Conservation (phyloP, 208 protist genomes). For the Willaertia magna region DNA sequence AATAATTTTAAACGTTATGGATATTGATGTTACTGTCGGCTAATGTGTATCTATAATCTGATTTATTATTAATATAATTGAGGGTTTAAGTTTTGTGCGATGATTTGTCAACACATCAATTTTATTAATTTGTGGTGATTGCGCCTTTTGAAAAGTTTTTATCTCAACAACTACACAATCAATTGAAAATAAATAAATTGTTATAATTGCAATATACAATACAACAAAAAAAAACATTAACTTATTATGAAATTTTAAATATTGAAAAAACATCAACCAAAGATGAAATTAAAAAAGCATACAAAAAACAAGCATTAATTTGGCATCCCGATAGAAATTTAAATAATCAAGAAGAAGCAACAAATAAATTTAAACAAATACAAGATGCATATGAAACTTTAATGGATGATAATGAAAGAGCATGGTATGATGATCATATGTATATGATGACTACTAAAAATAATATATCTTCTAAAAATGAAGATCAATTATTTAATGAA, state of each 20-base stretch:
- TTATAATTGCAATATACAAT: too few species aligned
- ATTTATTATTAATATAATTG: too few species aligned
- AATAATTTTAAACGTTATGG: too few species aligned
- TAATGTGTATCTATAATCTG: too few species aligned
- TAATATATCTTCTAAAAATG: background rate
- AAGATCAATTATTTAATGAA: background rate
- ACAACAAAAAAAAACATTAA: too few species aligned
- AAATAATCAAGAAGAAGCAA: slow-evolving; percentile 41
- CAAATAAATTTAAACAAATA: slow-evolving; percentile 12
- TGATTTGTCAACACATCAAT: too few species aligned
- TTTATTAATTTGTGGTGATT: too few species aligned
- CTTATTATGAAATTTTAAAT: slow-evolving; percentile 59
- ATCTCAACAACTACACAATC: too few species aligned
- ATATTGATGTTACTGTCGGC: too few species aligned
- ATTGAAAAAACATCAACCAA: slow-evolving; percentile 49
- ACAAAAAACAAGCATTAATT: slow-evolving; percentile 66
- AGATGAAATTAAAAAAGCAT: slow-evolving; percentile 71
- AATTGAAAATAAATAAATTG: background rate
- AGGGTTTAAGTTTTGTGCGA: too few species aligned
- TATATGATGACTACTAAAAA: background rate
- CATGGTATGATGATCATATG: slow-evolving; percentile 6
- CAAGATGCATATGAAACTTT: slow-evolving; percentile 23
- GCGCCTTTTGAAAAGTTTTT: too few species aligned
- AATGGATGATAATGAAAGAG: background rate
- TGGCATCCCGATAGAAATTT: slow-evolving; percentile 70